Percentiles rank a stretch among this genome's conserved stretches.
Conservation (phyloP, 2,329 filamentous ascomycete species). For the Clarireedia homoeocarpa region DNA sequence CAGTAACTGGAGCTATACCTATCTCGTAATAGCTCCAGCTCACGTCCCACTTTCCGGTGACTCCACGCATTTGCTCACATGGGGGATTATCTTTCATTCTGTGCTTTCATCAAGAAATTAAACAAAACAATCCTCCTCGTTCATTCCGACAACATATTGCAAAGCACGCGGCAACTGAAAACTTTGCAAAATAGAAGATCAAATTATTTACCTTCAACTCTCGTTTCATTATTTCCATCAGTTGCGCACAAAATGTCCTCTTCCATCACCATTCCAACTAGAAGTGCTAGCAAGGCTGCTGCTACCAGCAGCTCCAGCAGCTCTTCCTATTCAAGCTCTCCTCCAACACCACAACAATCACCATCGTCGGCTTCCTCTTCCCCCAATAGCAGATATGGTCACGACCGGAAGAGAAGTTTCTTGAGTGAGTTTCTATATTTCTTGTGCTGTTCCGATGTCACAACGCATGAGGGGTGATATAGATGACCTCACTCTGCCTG, state of each 20-base stretch:
- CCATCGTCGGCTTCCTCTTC: slow-evolving; percentile 32
- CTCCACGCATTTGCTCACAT: no score
- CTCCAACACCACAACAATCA: slow-evolving; percentile 40
- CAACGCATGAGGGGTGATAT: background rate
- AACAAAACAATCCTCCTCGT: no score
- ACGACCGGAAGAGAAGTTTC: slow-evolving; percentile 52
- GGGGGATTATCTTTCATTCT: no score
- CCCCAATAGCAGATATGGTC: slow-evolving; percentile 34
- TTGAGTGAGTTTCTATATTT: slow-evolving; percentile 42
- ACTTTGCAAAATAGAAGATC: background rate
- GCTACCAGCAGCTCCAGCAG: slow-evolving; percentile 35
- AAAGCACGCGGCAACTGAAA: background rate
- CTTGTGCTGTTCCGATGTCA: slow-evolving; percentile 1
- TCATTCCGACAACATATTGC: no score
- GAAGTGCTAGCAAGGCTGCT: slow-evolving; percentile 37
- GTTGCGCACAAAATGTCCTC: slow-evolving; percentile 42
- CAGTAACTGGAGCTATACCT: no score
- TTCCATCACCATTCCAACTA: slow-evolving; percentile 59
- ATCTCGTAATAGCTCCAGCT: no score
- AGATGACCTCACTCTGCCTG: no score
- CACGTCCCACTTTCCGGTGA: no score
- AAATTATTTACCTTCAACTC: background rate
- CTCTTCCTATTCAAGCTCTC: slow-evolving; percentile 49
- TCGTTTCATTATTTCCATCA: slow-evolving; percentile 8
- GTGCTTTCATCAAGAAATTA: background rate